Evolutionary conservation across 2,329 filamentous ascomycete species (phyloP).

Genomic region (Paradendryphiella salina): DNA sequence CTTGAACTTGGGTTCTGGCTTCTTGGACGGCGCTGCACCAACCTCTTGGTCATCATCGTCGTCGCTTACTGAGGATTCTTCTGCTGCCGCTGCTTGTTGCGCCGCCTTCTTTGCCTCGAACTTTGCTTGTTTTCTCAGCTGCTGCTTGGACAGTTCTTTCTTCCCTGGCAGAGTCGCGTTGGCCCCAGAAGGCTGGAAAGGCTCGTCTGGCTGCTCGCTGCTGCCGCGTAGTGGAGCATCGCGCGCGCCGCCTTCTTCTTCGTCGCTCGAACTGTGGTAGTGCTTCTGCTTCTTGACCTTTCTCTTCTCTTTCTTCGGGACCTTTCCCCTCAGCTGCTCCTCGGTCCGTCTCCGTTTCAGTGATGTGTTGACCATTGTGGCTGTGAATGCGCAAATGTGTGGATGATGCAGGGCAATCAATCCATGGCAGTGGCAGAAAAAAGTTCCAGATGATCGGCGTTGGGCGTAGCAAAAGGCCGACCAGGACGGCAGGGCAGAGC

Average conservation of each 20-base stretch:
- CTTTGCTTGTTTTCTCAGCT: conserved; percentile 25
- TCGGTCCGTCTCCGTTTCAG: conserved; percentile 63
- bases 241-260: conserved; percentile 50
- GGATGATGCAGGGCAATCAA: conserved; percentile 3
- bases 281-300: conserved; percentile 65
- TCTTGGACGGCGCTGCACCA: conserved; percentile 8
- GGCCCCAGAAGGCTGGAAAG: conserved; percentile 31
- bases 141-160: conserved; percentile 15
- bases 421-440: conserved; percentile 22
- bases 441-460: conserved; percentile 33
- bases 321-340: conserved; percentile 60
- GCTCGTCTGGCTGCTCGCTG: conserved; percentile 28
- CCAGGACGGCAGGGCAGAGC: conserved; percentile 38
- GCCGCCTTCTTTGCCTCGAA: conserved; percentile 22
- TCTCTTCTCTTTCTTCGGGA: conserved; percentile 57
- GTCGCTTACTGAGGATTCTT: conserved; percentile 17
- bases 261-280: conserved; percentile 68
- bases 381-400: conserved; percentile 9
- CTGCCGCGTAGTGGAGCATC: conserved; percentile 34
- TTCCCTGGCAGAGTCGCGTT: conserved; percentile 25
- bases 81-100: conserved; percentile 14
- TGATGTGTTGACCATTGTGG: conserved; percentile 47
- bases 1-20: conserved; percentile 30
- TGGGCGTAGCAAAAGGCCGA: conserved; percentile 28
- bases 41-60: conserved; percentile 8